phyloP scores from a whole-genome alignment of 2,329 filamentous ascomycete species.

The Penicillium crustosum region DNA sequence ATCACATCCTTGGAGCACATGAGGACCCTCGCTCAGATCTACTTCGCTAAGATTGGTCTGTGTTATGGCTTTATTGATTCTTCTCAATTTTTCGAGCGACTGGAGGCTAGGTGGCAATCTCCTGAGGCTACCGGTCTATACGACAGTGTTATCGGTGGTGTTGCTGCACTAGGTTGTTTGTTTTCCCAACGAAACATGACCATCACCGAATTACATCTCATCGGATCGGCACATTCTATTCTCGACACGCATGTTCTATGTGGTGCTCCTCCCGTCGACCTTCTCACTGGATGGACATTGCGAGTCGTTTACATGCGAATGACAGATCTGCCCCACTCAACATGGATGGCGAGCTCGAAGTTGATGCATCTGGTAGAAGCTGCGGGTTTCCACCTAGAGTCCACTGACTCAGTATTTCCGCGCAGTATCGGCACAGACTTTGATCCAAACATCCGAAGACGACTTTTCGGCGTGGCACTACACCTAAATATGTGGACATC shows the following conservation, averaged over 20 bases:
- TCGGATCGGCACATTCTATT: constrained; percentile 45
- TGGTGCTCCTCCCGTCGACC: constrained; percentile 27
- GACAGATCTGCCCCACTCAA: constrained; percentile 52
- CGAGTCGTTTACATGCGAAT: constrained; percentile 54
- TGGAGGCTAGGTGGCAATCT: constrained; percentile 25
- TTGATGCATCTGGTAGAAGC: constrained; percentile 55
- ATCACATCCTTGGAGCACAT: constrained; percentile 51
- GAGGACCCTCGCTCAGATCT: constrained; percentile 45
- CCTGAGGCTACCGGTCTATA: constrained; percentile 30
- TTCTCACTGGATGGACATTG: constrained; percentile 48
- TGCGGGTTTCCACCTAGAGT: constrained; percentile 34
- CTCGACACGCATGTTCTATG: constrained; percentile 39
- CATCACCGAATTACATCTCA: constrained; percentile 48
- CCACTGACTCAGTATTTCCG: constrained; percentile 16
- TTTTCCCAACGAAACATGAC: constrained; percentile 49
- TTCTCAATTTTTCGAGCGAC: constrained; percentile 19
- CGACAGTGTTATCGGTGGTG: constrained; percentile 52
- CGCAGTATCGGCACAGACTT: constrained; percentile 2
- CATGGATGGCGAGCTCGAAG: constrained; percentile 37
- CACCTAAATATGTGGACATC: constrained; percentile 60
- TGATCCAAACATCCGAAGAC: constrained; percentile 39
- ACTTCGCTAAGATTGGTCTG: constrained; percentile 53
- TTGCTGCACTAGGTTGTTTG: constrained; percentile 53
- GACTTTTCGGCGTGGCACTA: constrained; percentile 53
- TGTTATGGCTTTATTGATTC: constrained; percentile 53